These are phyloP conservation scores for Trichothecium roseum DNA, from an alignment of 2,329 filamentous ascomycete genomes.

Conservation along the genomic window DNA sequence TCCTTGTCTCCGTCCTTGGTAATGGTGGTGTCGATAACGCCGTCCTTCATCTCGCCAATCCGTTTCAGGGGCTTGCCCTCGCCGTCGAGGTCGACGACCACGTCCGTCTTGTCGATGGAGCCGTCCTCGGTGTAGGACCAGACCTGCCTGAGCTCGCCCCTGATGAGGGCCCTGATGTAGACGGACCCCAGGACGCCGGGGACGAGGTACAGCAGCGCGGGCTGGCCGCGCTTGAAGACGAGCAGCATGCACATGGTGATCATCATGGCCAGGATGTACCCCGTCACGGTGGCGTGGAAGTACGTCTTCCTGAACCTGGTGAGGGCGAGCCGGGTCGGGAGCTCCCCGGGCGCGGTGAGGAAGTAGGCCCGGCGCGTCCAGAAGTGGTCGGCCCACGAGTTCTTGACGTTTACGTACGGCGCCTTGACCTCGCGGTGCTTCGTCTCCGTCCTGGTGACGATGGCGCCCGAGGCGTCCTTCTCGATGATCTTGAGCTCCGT, in stretches of 20 bases:
- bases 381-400: slow-evolving; percentile 73
- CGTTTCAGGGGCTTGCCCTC: slow-evolving; percentile 34
- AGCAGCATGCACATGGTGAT: slow-evolving; percentile 68
- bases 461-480: slow-evolving; percentile 18
- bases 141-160: slow-evolving; percentile 65
- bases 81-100: slow-evolving; percentile 43
- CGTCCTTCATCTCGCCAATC: slow-evolving; percentile 24
- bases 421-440: slow-evolving; percentile 39
- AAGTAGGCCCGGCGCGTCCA: slow-evolving; percentile 46
- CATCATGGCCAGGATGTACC: slow-evolving; percentile 71
- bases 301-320: slow-evolving; percentile 70
- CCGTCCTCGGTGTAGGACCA: slow-evolving; percentile 74
- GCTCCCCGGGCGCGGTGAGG: slow-evolving; percentile 10
- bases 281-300: slow-evolving; percentile 65
- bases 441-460: slow-evolving; percentile 22
- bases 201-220: slow-evolving; percentile 85
- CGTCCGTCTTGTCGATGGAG: slow-evolving; percentile 41
- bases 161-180: slow-evolving; percentile 61
- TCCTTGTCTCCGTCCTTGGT: slow-evolving; percentile 16
- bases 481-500: slow-evolving; percentile 22
- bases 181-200: slow-evolving; percentile 68
- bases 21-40: slow-evolving; percentile 24
- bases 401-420: slow-evolving; percentile 48
- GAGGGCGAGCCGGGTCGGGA: slow-evolving; percentile 23
- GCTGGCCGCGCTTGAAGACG: slow-evolving; percentile 72